phyloP scores from a whole-genome alignment of 1,284 basidiomycete genomes.

The Tilletia setariae region DNA sequence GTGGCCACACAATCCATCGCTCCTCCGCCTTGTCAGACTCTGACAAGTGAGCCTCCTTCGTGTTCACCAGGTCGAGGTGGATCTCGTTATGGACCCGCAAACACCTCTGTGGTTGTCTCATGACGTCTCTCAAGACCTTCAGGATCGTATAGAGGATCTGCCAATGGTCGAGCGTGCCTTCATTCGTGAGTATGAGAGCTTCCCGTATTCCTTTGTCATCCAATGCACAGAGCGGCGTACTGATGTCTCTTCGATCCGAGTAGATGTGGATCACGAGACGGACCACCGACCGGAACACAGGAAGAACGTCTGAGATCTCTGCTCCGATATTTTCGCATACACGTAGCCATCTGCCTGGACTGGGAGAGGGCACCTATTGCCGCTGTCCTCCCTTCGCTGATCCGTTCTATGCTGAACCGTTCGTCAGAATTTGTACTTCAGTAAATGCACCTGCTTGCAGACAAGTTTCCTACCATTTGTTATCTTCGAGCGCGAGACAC shows the following conservation, averaged over 20 bases:
- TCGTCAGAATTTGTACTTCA: too few relatives aligned
- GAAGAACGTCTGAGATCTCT: constrained; percentile 24
- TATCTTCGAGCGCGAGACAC: too few relatives aligned
- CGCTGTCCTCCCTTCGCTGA: too few relatives aligned
- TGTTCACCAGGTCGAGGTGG: constrained; percentile 69
- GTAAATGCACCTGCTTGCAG: too few relatives aligned
- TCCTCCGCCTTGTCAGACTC: too few relatives aligned
- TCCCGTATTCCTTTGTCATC: not conserved
- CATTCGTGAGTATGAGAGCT: constrained; percentile 21
- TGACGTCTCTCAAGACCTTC: constrained; percentile 83
- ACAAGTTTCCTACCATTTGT: too few relatives aligned
- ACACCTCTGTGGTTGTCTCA: constrained; percentile 89
- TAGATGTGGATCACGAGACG: constrained; percentile 40
- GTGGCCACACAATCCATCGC: not conserved
- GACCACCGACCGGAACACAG: constrained; percentile 42
- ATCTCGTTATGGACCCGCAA: constrained; percentile 84
- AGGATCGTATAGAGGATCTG: constrained; percentile 87
- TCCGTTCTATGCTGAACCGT: too few relatives aligned
- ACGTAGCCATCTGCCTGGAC: too few relatives aligned
- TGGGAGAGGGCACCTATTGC: too few relatives aligned
- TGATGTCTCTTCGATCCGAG: not conserved
- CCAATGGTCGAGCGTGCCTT: constrained; percentile 71
- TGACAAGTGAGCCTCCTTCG: not conserved
- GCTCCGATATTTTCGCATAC: too few relatives aligned
- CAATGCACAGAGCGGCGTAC: not conserved